phyloP scores from a whole-genome alignment of 2,329 filamentous ascomycete genomes.

The Pseudogymnoascus sp. region DNA sequence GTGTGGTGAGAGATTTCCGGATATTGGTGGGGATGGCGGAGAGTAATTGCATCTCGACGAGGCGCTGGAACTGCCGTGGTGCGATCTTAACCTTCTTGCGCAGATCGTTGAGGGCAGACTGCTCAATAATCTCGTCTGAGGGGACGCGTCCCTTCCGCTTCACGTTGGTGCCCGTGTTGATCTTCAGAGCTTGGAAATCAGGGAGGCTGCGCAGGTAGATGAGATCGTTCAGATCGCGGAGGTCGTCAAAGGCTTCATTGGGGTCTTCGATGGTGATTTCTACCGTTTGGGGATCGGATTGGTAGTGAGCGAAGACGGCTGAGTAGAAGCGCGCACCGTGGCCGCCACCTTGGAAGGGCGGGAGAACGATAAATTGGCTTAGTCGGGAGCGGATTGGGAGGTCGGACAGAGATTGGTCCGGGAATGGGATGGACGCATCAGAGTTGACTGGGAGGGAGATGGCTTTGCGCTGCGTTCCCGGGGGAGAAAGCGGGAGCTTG shows the following conservation, averaged over 20 bases:
- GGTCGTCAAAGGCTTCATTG: conserved; percentile 74
- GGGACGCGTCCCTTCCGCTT: conserved; percentile 42
- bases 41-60: conserved; percentile 70
- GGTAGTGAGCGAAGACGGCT: conserved; percentile 64
- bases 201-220: conserved; percentile 52
- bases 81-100: conserved; percentile 61
- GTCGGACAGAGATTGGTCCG: conserved; percentile 41
- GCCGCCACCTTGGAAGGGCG: conserved; percentile 74
- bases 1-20: conserved; percentile 43
- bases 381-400: conserved; percentile 75
- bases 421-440: conserved; percentile 35
- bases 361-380: conserved; percentile 87
- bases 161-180: conserved; percentile 46
- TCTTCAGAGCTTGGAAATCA: conserved; percentile 47
- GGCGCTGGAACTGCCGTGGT: conserved; percentile 64
- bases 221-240: conserved; percentile 70
- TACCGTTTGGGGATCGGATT: conserved; percentile 58
- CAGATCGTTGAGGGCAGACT: conserved; percentile 47
- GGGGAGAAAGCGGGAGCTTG: not conserved
- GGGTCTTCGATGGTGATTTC: conserved; percentile 94
- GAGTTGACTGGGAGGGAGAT: conserved; percentile 15
- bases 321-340: conserved; percentile 76
- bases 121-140: conserved; percentile 50
- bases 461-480: not conserved
- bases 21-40: conserved; percentile 49